Percentiles rank a stretch among this genome's conserved stretches.
These are phyloP conservation scores for Starmerella apis DNA, from an alignment of 805 yeast species.

Conservation along the genomic window DNA sequence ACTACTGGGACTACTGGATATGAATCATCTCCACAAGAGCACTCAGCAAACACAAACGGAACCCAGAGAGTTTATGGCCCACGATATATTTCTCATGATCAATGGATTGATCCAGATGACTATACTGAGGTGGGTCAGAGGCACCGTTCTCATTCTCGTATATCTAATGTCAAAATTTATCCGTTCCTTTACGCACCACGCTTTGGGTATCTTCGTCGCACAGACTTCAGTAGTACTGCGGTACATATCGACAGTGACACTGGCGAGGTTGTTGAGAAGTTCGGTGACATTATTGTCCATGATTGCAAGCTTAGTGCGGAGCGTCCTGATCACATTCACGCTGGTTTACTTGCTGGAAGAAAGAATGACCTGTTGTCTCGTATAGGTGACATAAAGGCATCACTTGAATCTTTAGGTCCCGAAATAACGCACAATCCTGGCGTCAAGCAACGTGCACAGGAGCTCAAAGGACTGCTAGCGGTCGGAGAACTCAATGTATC, in stretches of 20 bases:
- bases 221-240: slow-evolving; percentile 38
- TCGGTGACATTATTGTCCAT: slow-evolving; percentile 50
- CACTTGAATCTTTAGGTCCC: slow-evolving; percentile 28
- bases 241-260: slow-evolving; percentile 26
- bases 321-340: slow-evolving; percentile 28
- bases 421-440: slow-evolving; percentile 12
- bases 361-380: slow-evolving; percentile 28
- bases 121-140: slow-evolving; percentile 52
- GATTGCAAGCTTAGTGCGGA: slow-evolving; percentile 41
- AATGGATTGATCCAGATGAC: slow-evolving; percentile 71
- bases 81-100: slow-evolving; percentile 14
- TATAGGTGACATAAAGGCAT: slow-evolving; percentile 28
- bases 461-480: slow-evolving; percentile 9
- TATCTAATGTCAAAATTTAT: slow-evolving; percentile 37
- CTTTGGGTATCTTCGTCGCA: slow-evolving; percentile 58
- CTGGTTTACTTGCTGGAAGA: slow-evolving; percentile 26
- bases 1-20: slow-evolving; percentile 3
- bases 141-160: slow-evolving; percentile 15
- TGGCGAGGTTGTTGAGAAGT: slow-evolving; percentile 34
- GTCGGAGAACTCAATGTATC: slow-evolving; percentile 7
- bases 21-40: slow-evolving; percentile 1
- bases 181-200: slow-evolving; percentile 62
- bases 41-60: slow-evolving; percentile 1
- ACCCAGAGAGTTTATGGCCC: slow-evolving; percentile 15
- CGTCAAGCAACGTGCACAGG: slow-evolving; percentile 2